Conservation (phyloP, 1,284 basidiomycete species). For the Laetiporus sulphureus region DNA sequence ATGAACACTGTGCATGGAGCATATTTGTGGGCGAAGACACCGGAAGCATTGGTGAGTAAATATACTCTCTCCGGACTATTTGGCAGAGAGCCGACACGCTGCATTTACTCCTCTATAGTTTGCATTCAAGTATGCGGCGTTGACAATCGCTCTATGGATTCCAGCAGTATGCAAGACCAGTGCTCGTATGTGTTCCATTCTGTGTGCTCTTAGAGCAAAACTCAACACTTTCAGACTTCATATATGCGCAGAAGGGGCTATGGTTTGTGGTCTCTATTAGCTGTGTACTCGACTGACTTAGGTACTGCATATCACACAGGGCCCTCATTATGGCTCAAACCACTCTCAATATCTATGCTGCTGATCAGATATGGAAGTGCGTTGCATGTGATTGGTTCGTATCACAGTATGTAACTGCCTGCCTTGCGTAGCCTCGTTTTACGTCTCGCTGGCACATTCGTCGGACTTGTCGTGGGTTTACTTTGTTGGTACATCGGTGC, state of each 20-base stretch:
- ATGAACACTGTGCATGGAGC: conserved; percentile 29
- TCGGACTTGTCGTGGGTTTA: conserved; percentile 39
- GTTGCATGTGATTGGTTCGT: too few species aligned
- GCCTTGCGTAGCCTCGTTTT: conserved; percentile 34
- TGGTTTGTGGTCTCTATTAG: conserved; percentile 25
- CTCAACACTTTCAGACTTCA: conserved; percentile 28
- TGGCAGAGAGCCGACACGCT: background rate
- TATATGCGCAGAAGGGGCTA: conserved; percentile 36
- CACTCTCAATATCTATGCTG: conserved; percentile 52
- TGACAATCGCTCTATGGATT: conserved; percentile 51
- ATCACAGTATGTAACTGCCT: too few species aligned
- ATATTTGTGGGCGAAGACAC: conserved; percentile 36
- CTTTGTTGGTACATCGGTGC: conserved; percentile 50
- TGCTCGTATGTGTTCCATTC: conserved; percentile 33
- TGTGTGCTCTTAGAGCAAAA: background rate
- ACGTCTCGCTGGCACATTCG: conserved; percentile 38
- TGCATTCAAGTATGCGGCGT: conserved; percentile 47
- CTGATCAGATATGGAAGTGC: conserved; percentile 54
- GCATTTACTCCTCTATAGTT: conserved; percentile 30
- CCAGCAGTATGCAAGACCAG: conserved; percentile 39
- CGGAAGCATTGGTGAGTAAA: conserved; percentile 37
- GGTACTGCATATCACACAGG: too few species aligned
- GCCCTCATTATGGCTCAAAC: conserved; percentile 66
- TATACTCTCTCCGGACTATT: background rate
- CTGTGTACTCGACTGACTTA: background rate